Evolutionary conservation across 257 asterid genomes (phyloP).

Genomic region (Sherardia arvensis): DNA sequence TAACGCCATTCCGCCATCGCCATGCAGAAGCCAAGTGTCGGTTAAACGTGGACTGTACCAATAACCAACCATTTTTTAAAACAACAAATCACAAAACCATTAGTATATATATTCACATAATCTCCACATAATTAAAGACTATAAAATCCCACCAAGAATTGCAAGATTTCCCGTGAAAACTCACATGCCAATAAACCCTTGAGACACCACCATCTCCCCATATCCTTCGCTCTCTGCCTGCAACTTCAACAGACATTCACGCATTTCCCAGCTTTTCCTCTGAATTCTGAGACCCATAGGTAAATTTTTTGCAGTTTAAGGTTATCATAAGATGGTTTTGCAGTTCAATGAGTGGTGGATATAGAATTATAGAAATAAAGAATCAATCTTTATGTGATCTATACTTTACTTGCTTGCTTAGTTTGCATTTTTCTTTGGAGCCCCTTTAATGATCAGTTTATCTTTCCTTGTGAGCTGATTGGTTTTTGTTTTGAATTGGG

Average conservation of each 20-base stretch:
- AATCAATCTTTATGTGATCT: slow-evolving; percentile 47
- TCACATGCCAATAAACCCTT: slow-evolving; percentile 47
- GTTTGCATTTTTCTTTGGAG: slow-evolving; percentile 4
- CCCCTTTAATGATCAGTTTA: slow-evolving; percentile 4
- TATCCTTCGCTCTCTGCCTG: slow-evolving; percentile 1
- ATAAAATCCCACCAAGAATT: slow-evolving; percentile 21
- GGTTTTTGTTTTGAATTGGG: slow-evolving; percentile 12
- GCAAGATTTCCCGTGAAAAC: slow-evolving; percentile 61
- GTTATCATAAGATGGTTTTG: too few relatives aligned
- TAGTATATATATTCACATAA: background rate
- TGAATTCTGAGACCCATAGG: background rate
- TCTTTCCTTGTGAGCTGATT: background rate
- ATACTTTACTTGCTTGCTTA: slow-evolving; percentile 57
- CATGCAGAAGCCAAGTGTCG: slow-evolving; percentile 27
- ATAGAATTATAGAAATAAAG: slow-evolving; percentile 1
- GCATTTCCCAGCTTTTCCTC: slow-evolving; percentile 4
- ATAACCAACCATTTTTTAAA: too few relatives aligned
- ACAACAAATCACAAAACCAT: background rate
- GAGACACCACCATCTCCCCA: slow-evolving; percentile 9
- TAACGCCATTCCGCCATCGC: background rate
- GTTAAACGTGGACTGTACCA: too few relatives aligned
- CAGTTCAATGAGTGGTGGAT: background rate
- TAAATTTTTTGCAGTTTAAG: background rate
- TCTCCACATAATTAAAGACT: background rate
- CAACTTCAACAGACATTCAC: slow-evolving; percentile 13